Conservation (phyloP, 2,329 filamentous ascomycete genomes). For the Podosphaera xanthii region DNA sequence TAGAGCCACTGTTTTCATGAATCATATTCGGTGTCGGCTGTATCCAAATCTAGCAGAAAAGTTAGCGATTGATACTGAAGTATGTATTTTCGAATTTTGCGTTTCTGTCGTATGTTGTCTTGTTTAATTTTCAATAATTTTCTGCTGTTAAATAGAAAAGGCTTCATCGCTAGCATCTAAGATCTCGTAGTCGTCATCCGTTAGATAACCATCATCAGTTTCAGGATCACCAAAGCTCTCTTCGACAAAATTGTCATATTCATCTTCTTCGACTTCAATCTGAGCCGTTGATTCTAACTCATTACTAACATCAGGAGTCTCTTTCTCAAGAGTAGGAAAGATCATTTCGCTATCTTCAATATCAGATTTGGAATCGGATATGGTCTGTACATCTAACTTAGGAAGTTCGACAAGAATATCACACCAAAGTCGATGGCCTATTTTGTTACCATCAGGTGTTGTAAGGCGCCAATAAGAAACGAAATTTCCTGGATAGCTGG, state of each 20-base stretch:
- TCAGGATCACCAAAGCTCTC: conserved; percentile 33
- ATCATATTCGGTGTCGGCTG: too few species aligned
- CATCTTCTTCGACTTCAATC: conserved; percentile 16
- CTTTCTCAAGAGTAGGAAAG: conserved; percentile 89
- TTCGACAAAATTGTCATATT: conserved; percentile 23
- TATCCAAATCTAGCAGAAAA: too few species aligned
- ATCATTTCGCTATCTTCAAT: conserved; percentile 52
- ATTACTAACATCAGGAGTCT: conserved; percentile 27
- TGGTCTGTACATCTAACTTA: conserved; percentile 14
- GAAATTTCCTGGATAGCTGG: conserved; percentile 48
- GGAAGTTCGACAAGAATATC: conserved; percentile 48
- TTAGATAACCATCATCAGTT: conserved; percentile 62
- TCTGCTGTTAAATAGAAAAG: conserved; percentile 30
- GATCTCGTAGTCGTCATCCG: conserved; percentile 95
- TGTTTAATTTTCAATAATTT: conserved; percentile 12
- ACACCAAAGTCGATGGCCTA: conserved; percentile 89
- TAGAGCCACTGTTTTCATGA: too few species aligned
- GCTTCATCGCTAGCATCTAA: conserved; percentile 89
- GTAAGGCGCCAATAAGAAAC: conserved; percentile 97
- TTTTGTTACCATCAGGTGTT: conserved; percentile 53
- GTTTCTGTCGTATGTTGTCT: too few species aligned
- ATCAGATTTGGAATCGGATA: conserved; percentile 14
- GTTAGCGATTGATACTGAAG: too few species aligned
- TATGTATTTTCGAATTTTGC: too few species aligned
- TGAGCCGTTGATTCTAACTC: too few species aligned